Evolutionary conservation across 2,329 filamentous ascomycete genomes (phyloP).

Genomic region (Pseudogymnoascus sp.): DNA sequence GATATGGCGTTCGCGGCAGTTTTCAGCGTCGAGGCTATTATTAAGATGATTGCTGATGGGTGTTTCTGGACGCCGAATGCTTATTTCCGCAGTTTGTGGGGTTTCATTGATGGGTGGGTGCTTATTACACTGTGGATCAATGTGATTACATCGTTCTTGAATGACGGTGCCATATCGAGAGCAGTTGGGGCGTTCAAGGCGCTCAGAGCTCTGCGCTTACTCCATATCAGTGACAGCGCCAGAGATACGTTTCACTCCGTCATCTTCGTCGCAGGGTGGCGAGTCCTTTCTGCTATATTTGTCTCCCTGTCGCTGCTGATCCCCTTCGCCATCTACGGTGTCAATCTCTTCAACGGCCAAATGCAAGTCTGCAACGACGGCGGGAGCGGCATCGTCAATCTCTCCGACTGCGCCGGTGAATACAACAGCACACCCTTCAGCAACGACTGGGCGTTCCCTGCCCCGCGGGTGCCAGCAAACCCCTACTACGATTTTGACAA

Average conservation of each 20-base stretch:
- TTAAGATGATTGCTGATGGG: constrained; percentile 93
- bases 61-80: constrained; percentile 96
- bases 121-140: constrained; percentile 93
- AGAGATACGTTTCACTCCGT: constrained; percentile 95
- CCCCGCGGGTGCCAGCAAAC: constrained; percentile 74
- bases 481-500: constrained; percentile 88
- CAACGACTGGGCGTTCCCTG: constrained; percentile 66
- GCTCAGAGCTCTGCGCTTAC: constrained; percentile 75
- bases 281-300: constrained; percentile 73
- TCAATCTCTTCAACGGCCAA: constrained; percentile 85
- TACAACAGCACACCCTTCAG: constrained; percentile 68
- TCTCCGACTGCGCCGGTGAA: constrained; percentile 77
- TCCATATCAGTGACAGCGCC: constrained; percentile 94
- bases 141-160: constrained; percentile 71
- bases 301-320: constrained; percentile 92
- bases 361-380: constrained; percentile 75
- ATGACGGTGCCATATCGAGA: constrained; percentile 77
- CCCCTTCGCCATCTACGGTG: constrained; percentile 90
- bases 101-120: constrained; percentile 87
- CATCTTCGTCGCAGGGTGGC: constrained; percentile 89
- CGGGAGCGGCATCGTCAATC: constrained; percentile 44
- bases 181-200: constrained; percentile 97
- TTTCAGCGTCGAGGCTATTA: constrained; percentile 76
- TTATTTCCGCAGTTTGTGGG: constrained; percentile 94
- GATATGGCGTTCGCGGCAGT: constrained; percentile 83